A percentile compares a stretch with the other conserved stretches of the same genome.
phyloP scores from a whole-genome alignment of 306 rosid species.

The Luffa aegyptiaca region DNA sequence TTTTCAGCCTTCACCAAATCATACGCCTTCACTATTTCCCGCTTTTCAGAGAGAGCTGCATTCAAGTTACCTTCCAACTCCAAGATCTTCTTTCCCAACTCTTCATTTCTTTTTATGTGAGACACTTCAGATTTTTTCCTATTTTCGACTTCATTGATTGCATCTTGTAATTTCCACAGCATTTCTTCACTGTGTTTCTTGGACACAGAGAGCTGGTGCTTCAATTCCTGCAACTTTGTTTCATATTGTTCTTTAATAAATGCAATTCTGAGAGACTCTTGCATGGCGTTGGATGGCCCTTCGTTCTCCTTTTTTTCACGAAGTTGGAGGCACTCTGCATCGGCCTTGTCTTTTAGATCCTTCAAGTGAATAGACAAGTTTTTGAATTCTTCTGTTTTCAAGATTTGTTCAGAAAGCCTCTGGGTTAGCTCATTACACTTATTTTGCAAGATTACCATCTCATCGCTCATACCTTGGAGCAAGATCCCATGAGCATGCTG shows the following conservation, averaged over 20 bases:
- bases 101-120: slow-evolving; percentile 64
- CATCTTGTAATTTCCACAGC: slow-evolving; percentile 88
- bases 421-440: slow-evolving; percentile 50
- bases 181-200: slow-evolving; percentile 83
- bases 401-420: slow-evolving; percentile 79
- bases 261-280: slow-evolving; percentile 90
- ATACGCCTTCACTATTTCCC: slow-evolving; percentile 68
- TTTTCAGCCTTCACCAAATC: slow-evolving; percentile 87
- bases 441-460: slow-evolving; percentile 39
- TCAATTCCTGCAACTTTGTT: slow-evolving; percentile 85
- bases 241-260: slow-evolving; percentile 96
- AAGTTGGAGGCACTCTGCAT: slow-evolving; percentile 49
- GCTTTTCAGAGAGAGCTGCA: slow-evolving; percentile 61
- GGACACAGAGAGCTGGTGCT: slow-evolving; percentile 68
- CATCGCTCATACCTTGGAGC: slow-evolving; percentile 47
- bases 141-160: slow-evolving; percentile 61
- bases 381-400: slow-evolving; percentile 83
- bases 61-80: slow-evolving; percentile 82
- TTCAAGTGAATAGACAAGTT: slow-evolving; percentile 87
- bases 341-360: slow-evolving; percentile 90
- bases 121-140: slow-evolving; percentile 73
- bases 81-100: slow-evolving; percentile 66
- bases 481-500: slow-evolving; percentile 36
- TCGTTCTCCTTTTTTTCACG: slow-evolving; percentile 71
- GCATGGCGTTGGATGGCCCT: slow-evolving; percentile 55